Evolutionary conservation across 305 asterid species (phyloP).

Genomic region (Fraxinus angustifolia): DNA sequence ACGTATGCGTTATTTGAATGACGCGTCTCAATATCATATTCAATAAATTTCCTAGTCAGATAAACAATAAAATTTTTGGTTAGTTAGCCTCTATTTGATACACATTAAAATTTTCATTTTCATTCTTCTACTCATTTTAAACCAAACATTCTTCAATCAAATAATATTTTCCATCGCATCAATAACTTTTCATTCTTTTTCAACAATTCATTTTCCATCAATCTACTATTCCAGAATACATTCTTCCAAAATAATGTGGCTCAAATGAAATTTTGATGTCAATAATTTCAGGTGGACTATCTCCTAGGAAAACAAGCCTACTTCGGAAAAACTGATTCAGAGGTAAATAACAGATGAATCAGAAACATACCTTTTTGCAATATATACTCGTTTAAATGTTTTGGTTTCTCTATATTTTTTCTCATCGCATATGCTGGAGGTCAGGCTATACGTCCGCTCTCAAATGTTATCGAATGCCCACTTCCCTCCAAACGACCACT

Average conservation of each 20-base stretch:
- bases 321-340: constrained; percentile 78
- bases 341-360: constrained; percentile 43
- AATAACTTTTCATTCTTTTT: too few relatives aligned
- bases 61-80: neutral
- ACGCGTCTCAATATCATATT: neutral
- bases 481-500: neutral
- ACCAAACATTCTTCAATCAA: too few relatives aligned
- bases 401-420: neutral
- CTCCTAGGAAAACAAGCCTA: constrained; percentile 82
- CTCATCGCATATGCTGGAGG: neutral
- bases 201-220: too few relatives aligned
- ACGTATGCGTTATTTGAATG: neutral
- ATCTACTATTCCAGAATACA: too few relatives aligned
- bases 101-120: too few relatives aligned
- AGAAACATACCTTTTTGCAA: neutral
- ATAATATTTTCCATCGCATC: too few relatives aligned
- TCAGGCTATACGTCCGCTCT: neutral
- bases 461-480: neutral
- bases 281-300: constrained; percentile 66
- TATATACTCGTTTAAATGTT: neutral
- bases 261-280: neutral
- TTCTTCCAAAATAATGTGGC: too few relatives aligned
- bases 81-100: neutral
- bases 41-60: neutral
- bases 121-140: too few relatives aligned